phyloP scores from a whole-genome alignment of 2,329 filamentous ascomycete genomes.

The Dissoconium aciculare region DNA sequence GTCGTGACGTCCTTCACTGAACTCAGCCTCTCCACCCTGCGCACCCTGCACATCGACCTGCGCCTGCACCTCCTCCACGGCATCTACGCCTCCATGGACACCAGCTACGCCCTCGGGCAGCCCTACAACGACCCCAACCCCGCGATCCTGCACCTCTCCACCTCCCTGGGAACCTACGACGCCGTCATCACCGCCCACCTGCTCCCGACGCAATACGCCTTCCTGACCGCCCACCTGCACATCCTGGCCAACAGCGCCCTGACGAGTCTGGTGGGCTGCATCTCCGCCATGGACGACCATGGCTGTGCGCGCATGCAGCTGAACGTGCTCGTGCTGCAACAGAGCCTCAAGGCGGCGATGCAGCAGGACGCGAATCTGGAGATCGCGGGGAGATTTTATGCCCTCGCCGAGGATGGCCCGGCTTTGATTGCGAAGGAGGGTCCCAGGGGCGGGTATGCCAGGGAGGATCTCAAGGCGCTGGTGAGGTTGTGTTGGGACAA shows the following conservation, averaged over 20 bases:
- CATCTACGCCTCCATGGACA: constrained; percentile 41
- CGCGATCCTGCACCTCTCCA: constrained; percentile 67
- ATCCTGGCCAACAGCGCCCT: constrained; percentile 67
- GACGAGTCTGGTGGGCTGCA: constrained; percentile 51
- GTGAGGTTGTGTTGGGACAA: constrained; percentile 24
- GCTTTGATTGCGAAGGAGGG: constrained; percentile 26
- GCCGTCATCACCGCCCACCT: constrained; percentile 64
- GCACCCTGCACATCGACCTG: constrained; percentile 79
- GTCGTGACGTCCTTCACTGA: constrained; percentile 72
- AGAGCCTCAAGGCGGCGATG: constrained; percentile 80
- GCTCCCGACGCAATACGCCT: constrained; percentile 49
- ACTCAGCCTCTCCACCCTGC: constrained; percentile 61
- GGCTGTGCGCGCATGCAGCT: constrained; percentile 81
- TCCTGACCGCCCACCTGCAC: constrained; percentile 63
- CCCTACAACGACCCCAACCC: constrained; percentile 65
- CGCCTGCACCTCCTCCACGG: constrained; percentile 75
- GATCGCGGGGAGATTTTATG: constrained; percentile 52
- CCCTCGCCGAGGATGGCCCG: constrained; percentile 47
- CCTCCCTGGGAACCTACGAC: constrained; percentile 73
- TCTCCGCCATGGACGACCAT: constrained; percentile 68
- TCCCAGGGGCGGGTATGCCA: constrained; percentile 19
- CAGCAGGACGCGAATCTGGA: constrained; percentile 53
- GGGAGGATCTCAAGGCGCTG: constrained; percentile 28
- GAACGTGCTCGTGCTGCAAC: constrained; percentile 87
- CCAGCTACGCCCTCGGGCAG: constrained; percentile 44